Evolutionary conservation across 257 asterid species (phyloP).

Genomic region (Linderniella brevidens): DNA sequence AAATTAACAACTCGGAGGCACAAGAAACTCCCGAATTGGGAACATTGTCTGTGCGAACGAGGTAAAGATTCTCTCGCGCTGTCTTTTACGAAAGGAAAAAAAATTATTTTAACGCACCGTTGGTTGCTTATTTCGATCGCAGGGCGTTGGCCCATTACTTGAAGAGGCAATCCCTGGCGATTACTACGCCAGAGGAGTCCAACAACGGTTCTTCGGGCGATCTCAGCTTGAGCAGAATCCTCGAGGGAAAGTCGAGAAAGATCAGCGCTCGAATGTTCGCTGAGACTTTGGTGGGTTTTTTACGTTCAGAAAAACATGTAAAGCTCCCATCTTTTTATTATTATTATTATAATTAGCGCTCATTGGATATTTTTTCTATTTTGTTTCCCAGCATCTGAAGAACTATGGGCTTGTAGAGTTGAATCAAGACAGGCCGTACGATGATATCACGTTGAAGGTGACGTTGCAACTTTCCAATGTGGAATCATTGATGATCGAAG

Average conservation of each 20-base stretch:
- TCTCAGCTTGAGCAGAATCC: conserved; percentile 31
- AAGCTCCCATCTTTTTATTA: not conserved
- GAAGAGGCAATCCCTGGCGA: conserved; percentile 28
- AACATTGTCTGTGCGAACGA: conserved; percentile 50
- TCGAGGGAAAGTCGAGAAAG: conserved; percentile 37
- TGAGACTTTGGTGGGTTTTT: conserved; percentile 45
- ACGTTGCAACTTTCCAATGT: conserved; percentile 50
- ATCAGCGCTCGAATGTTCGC: no score
- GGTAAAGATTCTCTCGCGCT: conserved; percentile 21
- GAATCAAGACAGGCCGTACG: conserved; percentile 45
- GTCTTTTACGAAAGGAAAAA: not conserved
- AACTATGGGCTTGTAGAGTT: conserved; percentile 31
- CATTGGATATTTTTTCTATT: not conserved
- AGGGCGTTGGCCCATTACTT: conserved; percentile 83
- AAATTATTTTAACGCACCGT: not conserved
- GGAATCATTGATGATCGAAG: conserved; percentile 18
- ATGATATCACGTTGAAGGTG: conserved; percentile 31
- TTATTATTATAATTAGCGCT: not conserved
- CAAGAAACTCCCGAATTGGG: conserved; percentile 23
- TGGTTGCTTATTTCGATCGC: conserved; percentile 5
- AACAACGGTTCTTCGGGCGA: no score
- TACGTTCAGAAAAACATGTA: not conserved
- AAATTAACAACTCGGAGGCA: conserved; percentile 11
- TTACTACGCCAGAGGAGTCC: no score
- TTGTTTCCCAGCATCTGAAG: conserved; percentile 43